A percentile compares a stretch with the other conserved stretches of the same genome.
Evolutionary conservation across 345 rosid genomes (phyloP).

Genomic region (Mercurialis annua): DNA sequence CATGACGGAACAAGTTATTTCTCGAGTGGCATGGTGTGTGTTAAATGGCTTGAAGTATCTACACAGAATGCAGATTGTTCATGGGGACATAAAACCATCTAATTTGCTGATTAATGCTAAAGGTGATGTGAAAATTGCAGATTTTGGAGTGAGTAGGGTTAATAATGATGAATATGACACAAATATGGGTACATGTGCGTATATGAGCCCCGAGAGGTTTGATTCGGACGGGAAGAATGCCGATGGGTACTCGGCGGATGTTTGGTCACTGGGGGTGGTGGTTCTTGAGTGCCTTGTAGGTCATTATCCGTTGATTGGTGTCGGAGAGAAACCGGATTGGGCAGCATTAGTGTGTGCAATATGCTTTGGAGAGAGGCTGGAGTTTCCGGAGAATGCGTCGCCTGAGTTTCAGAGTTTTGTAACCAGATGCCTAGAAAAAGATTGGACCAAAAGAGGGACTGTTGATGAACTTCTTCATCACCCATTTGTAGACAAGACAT

Average conservation of each 20-base stretch:
- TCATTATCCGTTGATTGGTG: constrained; percentile 50
- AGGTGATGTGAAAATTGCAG: constrained; percentile 62
- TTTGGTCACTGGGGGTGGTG: constrained; percentile 67
- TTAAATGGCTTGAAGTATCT: constrained; percentile 47
- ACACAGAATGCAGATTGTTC: constrained; percentile 51
- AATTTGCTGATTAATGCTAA: constrained; percentile 46
- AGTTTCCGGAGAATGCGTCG: constrained; percentile 48
- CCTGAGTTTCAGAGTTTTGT: constrained; percentile 42
- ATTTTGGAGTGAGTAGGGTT: constrained; percentile 60
- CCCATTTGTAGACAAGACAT: constrained; percentile 36
- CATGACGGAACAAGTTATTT: constrained; percentile 35
- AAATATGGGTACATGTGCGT: constrained; percentile 59
- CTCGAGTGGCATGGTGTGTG: constrained; percentile 36
- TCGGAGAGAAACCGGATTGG: constrained; percentile 61
- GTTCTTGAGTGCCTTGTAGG: constrained; percentile 58
- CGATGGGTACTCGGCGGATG: constrained; percentile 51
- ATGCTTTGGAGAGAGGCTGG: constrained; percentile 44
- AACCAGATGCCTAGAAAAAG: constrained; percentile 55
- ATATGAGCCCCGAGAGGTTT: constrained; percentile 68
- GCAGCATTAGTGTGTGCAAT: constrained; percentile 50
- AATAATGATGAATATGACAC: constrained; percentile 14
- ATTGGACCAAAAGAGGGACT: constrained; percentile 56
- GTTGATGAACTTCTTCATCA: constrained; percentile 55
- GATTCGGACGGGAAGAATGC: constrained; percentile 45
- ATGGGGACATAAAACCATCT: constrained; percentile 69